Percentiles rank a stretch among this genome's conserved stretches.
phyloP scores from a whole-genome alignment of 1,139 yeast species.

The Suhomyces terraborum region DNA sequence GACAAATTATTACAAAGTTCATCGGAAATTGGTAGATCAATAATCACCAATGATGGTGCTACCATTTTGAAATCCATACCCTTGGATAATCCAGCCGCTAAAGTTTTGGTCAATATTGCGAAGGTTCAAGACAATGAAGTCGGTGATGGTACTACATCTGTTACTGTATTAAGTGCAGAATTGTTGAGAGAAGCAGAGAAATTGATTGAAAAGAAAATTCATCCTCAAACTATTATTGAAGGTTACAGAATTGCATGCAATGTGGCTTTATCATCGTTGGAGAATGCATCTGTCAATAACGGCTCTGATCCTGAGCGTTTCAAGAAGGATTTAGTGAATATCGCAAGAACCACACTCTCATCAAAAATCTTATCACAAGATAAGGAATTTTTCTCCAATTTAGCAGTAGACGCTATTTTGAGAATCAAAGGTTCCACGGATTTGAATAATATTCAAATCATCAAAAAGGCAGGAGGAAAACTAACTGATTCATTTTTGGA shows the following conservation, averaged over 20 bases:
- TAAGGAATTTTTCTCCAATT: constrained; percentile 80
- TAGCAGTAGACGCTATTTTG: constrained; percentile 93
- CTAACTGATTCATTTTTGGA: constrained; percentile 90
- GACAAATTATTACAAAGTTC: constrained; percentile 91
- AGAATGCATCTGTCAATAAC: constrained; percentile 75
- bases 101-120: constrained; percentile 91
- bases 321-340: constrained; percentile 75
- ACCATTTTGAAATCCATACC: constrained; percentile 94
- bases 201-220: constrained; percentile 87
- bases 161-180: constrained; percentile 87
- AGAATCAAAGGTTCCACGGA: constrained; percentile 94
- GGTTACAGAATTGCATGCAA: constrained; percentile 88
- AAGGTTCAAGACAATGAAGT: constrained; percentile 98
- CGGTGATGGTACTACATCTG: constrained; percentile 99
- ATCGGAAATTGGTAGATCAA: constrained; percentile 65
- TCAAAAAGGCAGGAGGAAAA: constrained; percentile 92
- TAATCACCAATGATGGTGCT: constrained; percentile 98
- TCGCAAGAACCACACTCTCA: constrained; percentile 91
- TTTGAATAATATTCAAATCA: constrained; percentile 89
- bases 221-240: constrained; percentile 96
- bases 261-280: constrained; percentile 81
- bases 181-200: constrained; percentile 93
- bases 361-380: constrained; percentile 95
- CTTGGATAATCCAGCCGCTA: constrained; percentile 97
- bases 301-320: constrained; percentile 63